Base-by-base conservation (phyloP, 106 monocot genomes). In the Narthecium ossifragum region DNA sequence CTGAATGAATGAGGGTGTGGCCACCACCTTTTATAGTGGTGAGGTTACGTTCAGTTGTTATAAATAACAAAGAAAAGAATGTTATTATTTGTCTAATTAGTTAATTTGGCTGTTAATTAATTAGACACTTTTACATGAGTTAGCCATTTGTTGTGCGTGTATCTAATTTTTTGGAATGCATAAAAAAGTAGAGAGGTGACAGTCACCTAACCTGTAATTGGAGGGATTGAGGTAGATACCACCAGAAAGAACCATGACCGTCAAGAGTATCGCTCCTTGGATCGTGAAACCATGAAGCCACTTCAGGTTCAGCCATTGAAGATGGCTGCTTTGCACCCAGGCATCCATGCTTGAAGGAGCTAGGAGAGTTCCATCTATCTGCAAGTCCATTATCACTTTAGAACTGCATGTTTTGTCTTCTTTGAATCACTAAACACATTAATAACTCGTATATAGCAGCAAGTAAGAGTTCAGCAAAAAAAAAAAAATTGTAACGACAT, bases 251-350 rank as follows among this genome's bases (percentile, higher is more conserved):
- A 18, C 77, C 73, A 22, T 73, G 82, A 0, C 82, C 82, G 37
- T 82, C 57, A 27, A 82, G 30, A n/a, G 69, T 69, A 31, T 77
- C 82, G 70, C 53, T 69, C 82, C 82, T 62, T 62, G 69, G 24
- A 78, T 62, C 25, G 55, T 65, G 59, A 82, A 73, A 20, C 46
- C 51, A 39, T 54, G 46, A 40, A 82, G 55, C 77, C 77, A 73
- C 51, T 82, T 82, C n/a, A 82, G 66, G 55, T 82, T 77, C 49
- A 82, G 31, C 82, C 82, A 82, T 40, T 82, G 82, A 17, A 61
- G 45, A 28, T 53, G 26, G 37, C 59, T 73, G 38, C 61, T 41
- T 46, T 52, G 69, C 1, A 61, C 38, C 75, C 70, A 66, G 41
- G 54, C 52, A 8, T 38, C 45, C 43, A 51, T 26, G 31, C 9